These are phyloP conservation scores for Stemphylium lycopersici DNA, from an alignment of 2,329 filamentous ascomycete species.

Conservation along the genomic window DNA sequence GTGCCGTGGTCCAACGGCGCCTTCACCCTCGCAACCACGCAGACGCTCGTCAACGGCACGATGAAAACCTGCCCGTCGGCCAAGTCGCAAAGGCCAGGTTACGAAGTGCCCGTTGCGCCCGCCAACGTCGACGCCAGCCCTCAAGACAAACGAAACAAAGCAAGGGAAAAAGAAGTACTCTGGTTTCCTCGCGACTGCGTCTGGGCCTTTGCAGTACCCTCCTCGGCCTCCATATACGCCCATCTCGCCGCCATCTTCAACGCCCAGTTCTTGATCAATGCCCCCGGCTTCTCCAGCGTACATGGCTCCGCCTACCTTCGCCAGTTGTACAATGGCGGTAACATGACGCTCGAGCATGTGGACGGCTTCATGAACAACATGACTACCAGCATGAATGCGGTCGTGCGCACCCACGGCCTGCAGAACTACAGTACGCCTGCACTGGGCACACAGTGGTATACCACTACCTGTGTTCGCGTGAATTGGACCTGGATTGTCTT, in stretches of 20 bases:
- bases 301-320: background rate
- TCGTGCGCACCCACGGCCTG: constrained; percentile 5
- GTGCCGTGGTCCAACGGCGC: background rate
- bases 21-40: background rate
- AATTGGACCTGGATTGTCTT: constrained; percentile 12
- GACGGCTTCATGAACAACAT: constrained; percentile 4
- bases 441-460: constrained; percentile 8
- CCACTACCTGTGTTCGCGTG: constrained; percentile 9
- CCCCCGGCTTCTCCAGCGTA: background rate
- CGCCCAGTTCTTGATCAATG: background rate
- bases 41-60: background rate
- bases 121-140: constrained; percentile 3
- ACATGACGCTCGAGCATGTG: constrained; percentile 2
- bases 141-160: background rate
- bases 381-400: constrained; percentile 5
- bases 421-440: background rate
- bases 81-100: background rate
- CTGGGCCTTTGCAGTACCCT: background rate
- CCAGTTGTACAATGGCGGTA: background rate
- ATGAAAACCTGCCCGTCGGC: background rate
- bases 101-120: background rate
- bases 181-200: background rate
- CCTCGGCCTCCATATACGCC: background rate
- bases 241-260: background rate
- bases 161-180: background rate